Base-by-base conservation (phyloP, 1,284 basidiomycete species). In the Leccinum insolens region DNA sequence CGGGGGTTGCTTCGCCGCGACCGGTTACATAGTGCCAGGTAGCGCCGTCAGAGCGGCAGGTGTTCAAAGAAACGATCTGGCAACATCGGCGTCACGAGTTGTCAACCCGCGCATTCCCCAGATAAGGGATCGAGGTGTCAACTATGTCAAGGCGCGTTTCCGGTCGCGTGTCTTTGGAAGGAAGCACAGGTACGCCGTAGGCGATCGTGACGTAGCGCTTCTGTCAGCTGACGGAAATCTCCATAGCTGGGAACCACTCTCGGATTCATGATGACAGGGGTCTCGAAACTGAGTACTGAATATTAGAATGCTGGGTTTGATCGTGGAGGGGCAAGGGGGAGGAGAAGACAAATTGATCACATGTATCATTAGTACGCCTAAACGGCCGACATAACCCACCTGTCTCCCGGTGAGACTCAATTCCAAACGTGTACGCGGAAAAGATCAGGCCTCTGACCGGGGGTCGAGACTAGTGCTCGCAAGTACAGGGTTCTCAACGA, bases 1-100 rank as follows among this genome's bases (percentile, higher is more conserved):
- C 31, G 69, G 69, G 22, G 69, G 62, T 59, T 71, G 69, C 28
- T 2, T 25, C 17, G 17, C 61, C 22, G 52, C 62, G n/a, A 68
- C 69, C n/a, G 17, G 34, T 37, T 9, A 41, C 20, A 52, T 28
- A 20, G 14, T 22, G 7, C 60, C n/a, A 4, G 34, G n/a, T 4
- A 49, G 46, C n/a, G 9, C 46, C n/a, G 17, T 46, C 11, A 20
- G 46, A 49, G n/a, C 46, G 6, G 46, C 46, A 3, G 17, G n/a
- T 49, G n/a, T 49, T 20, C 46, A 49, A 20, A 46, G 46, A 49
- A 0, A 2, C n/a, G 12, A 52, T 52, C 49, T 20, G 11, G 11
- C 49, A 34, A 34, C 34, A 34, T 34, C 34, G 12, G n/a, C 11
- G n/a, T 14, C 9, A 17, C 8, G 37, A n/a, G 7, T 52, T 60